A percentile compares a stretch with the other conserved stretches of the same genome.
Conservation (phyloP, 2,329 filamentous ascomycete species). For the Fusarium aywerte region DNA sequence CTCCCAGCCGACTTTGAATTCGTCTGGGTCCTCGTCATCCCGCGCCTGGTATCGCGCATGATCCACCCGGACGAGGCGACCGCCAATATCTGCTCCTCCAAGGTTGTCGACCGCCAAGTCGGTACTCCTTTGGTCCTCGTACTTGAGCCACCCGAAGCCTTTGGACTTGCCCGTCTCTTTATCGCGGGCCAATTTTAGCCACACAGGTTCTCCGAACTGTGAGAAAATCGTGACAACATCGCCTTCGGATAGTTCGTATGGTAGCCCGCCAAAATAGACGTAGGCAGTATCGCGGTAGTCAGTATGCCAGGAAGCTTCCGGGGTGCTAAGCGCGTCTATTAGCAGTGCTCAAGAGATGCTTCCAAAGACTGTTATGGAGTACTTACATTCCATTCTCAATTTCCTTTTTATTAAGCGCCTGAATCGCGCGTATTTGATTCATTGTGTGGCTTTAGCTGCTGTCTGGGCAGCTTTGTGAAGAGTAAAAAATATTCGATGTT, state of each 20-base stretch:
- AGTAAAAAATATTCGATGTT: conserved; percentile 3
- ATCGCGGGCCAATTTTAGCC: conserved; percentile 91
- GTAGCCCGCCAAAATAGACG: conserved; percentile 93
- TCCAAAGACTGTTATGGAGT: background rate
- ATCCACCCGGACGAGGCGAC: conserved; percentile 85
- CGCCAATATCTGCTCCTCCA: conserved; percentile 84
- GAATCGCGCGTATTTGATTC: conserved; percentile 94
- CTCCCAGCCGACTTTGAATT: conserved; percentile 68
- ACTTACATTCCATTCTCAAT: conserved; percentile 86
- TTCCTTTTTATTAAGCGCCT: conserved; percentile 92
- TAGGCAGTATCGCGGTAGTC: conserved; percentile 98
- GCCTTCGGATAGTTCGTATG: conserved; percentile 92
- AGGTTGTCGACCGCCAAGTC: conserved; percentile 97
- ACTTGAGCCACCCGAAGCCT: conserved; percentile 96
- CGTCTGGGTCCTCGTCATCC: conserved; percentile 77
- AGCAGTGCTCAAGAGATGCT: background rate
- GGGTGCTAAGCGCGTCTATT: conserved; percentile 64
- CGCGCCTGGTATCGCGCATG: conserved; percentile 91
- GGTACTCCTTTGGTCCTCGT: conserved; percentile 96
- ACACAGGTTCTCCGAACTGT: conserved; percentile 94
- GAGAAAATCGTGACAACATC: conserved; percentile 97
- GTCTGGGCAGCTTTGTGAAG: background rate
- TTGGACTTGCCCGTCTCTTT: conserved; percentile 95
- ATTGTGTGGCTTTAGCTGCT: conserved; percentile 60
- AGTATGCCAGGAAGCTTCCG: conserved; percentile 93